phyloP scores from a whole-genome alignment of 495 filamentous ascomycete species.

The Halenospora varia region DNA sequence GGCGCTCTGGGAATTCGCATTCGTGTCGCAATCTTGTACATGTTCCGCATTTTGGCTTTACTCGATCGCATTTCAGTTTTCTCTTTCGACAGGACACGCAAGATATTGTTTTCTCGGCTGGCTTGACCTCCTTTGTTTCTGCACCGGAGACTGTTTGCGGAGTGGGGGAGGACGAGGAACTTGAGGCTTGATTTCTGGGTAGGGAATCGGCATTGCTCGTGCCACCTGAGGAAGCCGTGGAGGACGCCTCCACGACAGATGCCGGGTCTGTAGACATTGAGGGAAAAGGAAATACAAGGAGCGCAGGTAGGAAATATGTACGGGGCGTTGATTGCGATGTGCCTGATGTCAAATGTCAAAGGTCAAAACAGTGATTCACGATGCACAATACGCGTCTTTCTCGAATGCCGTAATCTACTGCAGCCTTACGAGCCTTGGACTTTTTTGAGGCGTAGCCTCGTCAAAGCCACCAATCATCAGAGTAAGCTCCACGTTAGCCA shows the following conservation, averaged over 20 bases:
- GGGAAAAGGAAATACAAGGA: too few species aligned
- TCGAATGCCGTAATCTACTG: not conserved
- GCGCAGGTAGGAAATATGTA: too few species aligned
- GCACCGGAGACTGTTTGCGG: too few species aligned
- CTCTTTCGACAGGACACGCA: conserved; percentile 91
- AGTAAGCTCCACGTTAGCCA: too few species aligned
- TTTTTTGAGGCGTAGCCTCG: too few species aligned
- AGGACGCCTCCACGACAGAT: not conserved
- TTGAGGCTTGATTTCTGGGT: not conserved
- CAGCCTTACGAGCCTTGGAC: not conserved
- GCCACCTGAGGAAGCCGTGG: not conserved
- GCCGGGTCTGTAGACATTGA: not conserved
- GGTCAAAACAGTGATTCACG: too few species aligned
- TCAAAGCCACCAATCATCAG: too few species aligned
- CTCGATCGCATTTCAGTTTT: conserved; percentile 79
- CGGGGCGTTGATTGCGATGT: too few species aligned
- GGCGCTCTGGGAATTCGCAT: conserved; percentile 91
- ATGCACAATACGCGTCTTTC: not conserved
- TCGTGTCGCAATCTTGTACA: conserved; percentile 83
- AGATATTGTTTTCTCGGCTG: conserved; percentile 71
- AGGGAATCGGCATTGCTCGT: not conserved
- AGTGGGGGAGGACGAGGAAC: not conserved
- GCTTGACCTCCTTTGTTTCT: not conserved
- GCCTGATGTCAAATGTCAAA: too few species aligned
- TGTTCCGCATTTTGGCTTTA: conserved; percentile 83